phyloP scores from a whole-genome alignment of 352 stramenopile species.

The Phytophthora boehmeriae region DNA sequence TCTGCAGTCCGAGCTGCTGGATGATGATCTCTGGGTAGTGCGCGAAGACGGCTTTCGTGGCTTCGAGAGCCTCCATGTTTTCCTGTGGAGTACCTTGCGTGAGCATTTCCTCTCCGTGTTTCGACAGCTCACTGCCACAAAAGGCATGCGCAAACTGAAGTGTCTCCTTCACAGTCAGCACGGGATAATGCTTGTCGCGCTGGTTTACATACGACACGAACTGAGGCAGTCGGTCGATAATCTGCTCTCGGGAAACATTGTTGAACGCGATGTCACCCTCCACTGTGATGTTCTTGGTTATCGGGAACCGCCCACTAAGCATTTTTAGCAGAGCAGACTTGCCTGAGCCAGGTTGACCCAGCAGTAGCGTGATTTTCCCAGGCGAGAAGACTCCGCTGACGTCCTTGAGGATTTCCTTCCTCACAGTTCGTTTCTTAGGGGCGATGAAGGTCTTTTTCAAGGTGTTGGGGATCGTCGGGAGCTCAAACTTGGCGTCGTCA shows the following conservation, averaged over 20 bases:
- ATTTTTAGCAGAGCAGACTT: conserved; percentile 22
- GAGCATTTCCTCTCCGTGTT: conserved; percentile 21
- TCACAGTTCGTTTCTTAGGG: conserved; percentile 31
- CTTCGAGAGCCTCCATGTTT: conserved; percentile 23
- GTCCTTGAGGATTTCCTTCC: conserved; percentile 45
- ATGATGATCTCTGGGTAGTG: conserved; percentile 53
- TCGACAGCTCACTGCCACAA: conserved; percentile 25
- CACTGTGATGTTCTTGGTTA: conserved; percentile 34
- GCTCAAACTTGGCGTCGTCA: conserved; percentile 20
- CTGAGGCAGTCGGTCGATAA: conserved; percentile 40
- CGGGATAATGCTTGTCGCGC: conserved; percentile 46
- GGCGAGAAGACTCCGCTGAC: conserved; percentile 38
- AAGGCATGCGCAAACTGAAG: conserved; percentile 42
- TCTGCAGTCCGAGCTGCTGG: conserved; percentile 38
- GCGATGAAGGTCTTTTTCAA: conserved; percentile 32
- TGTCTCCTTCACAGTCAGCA: conserved; percentile 51
- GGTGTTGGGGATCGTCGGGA: conserved; percentile 34
- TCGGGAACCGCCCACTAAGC: conserved; percentile 33
- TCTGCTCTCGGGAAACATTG: conserved; percentile 26
- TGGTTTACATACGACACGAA: conserved; percentile 46
- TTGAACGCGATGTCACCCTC: conserved; percentile 42
- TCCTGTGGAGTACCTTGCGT: conserved; percentile 34
- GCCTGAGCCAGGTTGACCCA: conserved; percentile 25
- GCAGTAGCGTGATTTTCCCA: conserved; percentile 36
- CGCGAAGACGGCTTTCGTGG: conserved; percentile 27